Conservation (phyloP, 352 stramenopile species). For the Pythium oligandrum region DNA sequence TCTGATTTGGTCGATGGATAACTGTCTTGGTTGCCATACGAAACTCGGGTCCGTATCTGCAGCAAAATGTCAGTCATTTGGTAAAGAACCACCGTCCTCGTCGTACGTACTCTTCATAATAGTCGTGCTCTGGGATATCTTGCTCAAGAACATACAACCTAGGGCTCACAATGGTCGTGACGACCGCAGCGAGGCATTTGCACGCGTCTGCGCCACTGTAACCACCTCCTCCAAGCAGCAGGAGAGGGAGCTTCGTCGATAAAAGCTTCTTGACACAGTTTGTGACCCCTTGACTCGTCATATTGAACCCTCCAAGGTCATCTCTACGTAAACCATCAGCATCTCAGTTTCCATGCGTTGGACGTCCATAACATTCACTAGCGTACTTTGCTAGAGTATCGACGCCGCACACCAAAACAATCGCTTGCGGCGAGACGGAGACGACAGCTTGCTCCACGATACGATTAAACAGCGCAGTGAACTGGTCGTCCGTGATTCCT, state of each 20-base stretch:
- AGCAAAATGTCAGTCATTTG: not conserved
- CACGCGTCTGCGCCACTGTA: slow-evolving; percentile 63
- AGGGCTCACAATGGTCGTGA: slow-evolving; percentile 33
- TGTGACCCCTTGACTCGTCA: slow-evolving; percentile 33
- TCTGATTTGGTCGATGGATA: slow-evolving; percentile 19
- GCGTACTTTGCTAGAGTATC: slow-evolving; percentile 45
- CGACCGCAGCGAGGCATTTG: slow-evolving; percentile 41
- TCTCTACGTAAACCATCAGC: slow-evolving; percentile 13
- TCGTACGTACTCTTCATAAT: slow-evolving; percentile 39
- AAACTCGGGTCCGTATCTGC: slow-evolving; percentile 20
- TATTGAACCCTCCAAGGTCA: slow-evolving; percentile 40
- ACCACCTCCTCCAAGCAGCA: slow-evolving; percentile 59
- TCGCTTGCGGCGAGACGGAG: slow-evolving; percentile 30
- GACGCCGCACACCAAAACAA: slow-evolving; percentile 70
- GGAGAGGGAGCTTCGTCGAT: slow-evolving; percentile 27
- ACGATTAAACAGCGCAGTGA: slow-evolving; percentile 37
- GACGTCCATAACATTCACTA: too few species aligned
- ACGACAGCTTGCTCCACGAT: slow-evolving; percentile 33
- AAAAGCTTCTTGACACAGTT: slow-evolving; percentile 28
- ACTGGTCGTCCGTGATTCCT: slow-evolving; percentile 49
- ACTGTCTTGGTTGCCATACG: slow-evolving; percentile 17
- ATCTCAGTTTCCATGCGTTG: too few species aligned
- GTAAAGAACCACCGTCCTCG: not conserved
- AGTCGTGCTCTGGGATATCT: slow-evolving; percentile 48
- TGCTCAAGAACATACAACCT: slow-evolving; percentile 15